phyloP scores from a whole-genome alignment of 768 basidiomycete species.

The Suillus variegatus region DNA sequence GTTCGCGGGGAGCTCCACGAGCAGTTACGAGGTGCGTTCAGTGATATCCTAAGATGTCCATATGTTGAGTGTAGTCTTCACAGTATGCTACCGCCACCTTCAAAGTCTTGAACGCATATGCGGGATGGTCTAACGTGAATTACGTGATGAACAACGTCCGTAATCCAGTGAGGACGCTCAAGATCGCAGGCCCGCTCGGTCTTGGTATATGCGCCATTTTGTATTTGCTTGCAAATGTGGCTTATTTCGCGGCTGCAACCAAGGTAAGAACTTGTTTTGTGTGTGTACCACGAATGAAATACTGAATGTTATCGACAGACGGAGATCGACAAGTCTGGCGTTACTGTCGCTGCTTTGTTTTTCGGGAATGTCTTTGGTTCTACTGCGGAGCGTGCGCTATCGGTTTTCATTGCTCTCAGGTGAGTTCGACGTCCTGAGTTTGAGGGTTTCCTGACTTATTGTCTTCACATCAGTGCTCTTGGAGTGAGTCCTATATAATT shows the following conservation, averaged over 20 bases:
- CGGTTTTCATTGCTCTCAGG: slow-evolving; percentile 60
- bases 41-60: neutral
- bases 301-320: slow-evolving; percentile 22
- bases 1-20: slow-evolving; percentile 56
- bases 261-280: slow-evolving; percentile 15
- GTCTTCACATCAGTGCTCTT: slow-evolving; percentile 33
- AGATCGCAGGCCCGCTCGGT: slow-evolving; percentile 61
- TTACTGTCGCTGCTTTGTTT: slow-evolving; percentile 61
- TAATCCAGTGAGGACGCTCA: slow-evolving; percentile 59
- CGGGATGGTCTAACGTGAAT: slow-evolving; percentile 59
- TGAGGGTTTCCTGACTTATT: neutral
- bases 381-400: slow-evolving; percentile 53
- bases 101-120: slow-evolving; percentile 52
- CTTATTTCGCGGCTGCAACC: slow-evolving; percentile 48
- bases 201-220: slow-evolving; percentile 52
- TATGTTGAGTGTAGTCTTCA: neutral
- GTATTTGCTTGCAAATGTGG: slow-evolving; percentile 58
- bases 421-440: slow-evolving; percentile 14
- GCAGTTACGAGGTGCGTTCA: slow-evolving; percentile 45
- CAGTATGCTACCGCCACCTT: slow-evolving; percentile 63
- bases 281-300: neutral
- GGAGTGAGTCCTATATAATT: slow-evolving; percentile 25
- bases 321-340: slow-evolving; percentile 48
- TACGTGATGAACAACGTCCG: slow-evolving; percentile 63
- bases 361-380: slow-evolving; percentile 60